phyloP scores from a whole-genome alignment of 805 yeast genomes.

The Ogataea polymorpha region DNA sequence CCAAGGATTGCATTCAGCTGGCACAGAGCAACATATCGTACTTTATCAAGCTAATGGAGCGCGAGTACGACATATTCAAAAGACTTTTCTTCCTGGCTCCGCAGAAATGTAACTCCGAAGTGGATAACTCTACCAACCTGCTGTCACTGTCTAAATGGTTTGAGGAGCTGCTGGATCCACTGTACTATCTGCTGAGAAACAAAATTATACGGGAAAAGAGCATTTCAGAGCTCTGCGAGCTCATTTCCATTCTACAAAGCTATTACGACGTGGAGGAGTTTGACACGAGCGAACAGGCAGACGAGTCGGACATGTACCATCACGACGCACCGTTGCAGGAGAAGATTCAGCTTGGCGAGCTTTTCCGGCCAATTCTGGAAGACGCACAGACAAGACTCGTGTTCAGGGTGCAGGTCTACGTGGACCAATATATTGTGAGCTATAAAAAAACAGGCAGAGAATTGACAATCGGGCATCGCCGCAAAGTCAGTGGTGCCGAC shows the following conservation, averaged over 20 bases:
- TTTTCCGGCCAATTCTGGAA: constrained; percentile 68
- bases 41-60: constrained; percentile 55
- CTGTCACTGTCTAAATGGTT: constrained; percentile 53
- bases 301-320: constrained; percentile 19
- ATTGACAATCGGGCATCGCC: constrained; percentile 52
- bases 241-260: constrained; percentile 65
- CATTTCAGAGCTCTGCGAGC: constrained; percentile 68
- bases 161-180: constrained; percentile 65
- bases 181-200: constrained; percentile 68
- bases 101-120: constrained; percentile 9
- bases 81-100: constrained; percentile 44
- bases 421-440: constrained; percentile 64
- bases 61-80: constrained; percentile 59
- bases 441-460: constrained; percentile 70
- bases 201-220: constrained; percentile 67
- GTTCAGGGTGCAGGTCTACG: constrained; percentile 70
- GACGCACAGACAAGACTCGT: constrained; percentile 80
- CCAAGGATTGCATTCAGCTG: constrained; percentile 48
- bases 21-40: constrained; percentile 62
- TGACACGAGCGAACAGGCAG: constrained; percentile 16
- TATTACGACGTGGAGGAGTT: constrained; percentile 59
- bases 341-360: constrained; percentile 37
- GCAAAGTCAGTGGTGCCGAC: constrained; percentile 15
- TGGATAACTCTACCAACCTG: constrained; percentile 31
- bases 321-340: constrained; percentile 18